Evolutionary conservation across 1,139 yeast species (phyloP).

Genomic region (Scheffersomyces illinoinensis): DNA sequence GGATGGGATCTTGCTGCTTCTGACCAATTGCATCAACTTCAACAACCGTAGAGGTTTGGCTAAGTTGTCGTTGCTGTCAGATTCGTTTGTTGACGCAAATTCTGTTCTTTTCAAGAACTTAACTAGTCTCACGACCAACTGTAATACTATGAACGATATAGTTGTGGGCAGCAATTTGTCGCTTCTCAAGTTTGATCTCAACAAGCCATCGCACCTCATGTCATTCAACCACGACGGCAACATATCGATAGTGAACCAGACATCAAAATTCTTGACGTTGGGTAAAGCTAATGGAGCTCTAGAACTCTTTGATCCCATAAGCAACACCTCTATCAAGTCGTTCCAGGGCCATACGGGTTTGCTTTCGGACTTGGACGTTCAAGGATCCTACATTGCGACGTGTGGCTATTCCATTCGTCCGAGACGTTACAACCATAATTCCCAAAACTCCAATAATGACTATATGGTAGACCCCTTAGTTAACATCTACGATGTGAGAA

Average conservation of each 20-base stretch:
- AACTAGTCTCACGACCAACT: constrained; percentile 40
- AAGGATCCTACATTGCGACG: constrained; percentile 75
- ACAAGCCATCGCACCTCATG: constrained; percentile 43
- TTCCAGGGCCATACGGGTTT: constrained; percentile 77
- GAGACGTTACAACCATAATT: constrained; percentile 19
- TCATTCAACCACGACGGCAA: constrained; percentile 30
- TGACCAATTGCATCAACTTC: constrained; percentile 52
- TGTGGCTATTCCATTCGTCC: constrained; percentile 75
- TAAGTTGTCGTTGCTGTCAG: constrained; percentile 34
- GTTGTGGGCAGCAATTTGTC: constrained; percentile 38
- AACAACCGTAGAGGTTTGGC: constrained; percentile 61
- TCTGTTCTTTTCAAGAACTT: constrained; percentile 23
- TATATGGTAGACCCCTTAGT: constrained; percentile 72
- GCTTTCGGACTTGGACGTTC: constrained; percentile 74
- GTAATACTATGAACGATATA: constrained; percentile 34
- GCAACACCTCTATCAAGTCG: constrained; percentile 53
- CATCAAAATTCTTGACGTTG: constrained; percentile 51
- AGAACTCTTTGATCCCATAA: constrained; percentile 74
- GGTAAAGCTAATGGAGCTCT: constrained; percentile 71
- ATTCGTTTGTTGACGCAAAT: constrained; percentile 10
- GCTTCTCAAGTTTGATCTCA: constrained; percentile 61
- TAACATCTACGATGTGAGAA: constrained; percentile 76
- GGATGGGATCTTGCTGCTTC: constrained; percentile 60
- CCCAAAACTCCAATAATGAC: constrained; percentile 15
- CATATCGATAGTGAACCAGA: constrained; percentile 31